Base-by-base conservation (phyloP, 2,329 filamentous ascomycete genomes). In the Pseudogymnoascus sp. region DNA sequence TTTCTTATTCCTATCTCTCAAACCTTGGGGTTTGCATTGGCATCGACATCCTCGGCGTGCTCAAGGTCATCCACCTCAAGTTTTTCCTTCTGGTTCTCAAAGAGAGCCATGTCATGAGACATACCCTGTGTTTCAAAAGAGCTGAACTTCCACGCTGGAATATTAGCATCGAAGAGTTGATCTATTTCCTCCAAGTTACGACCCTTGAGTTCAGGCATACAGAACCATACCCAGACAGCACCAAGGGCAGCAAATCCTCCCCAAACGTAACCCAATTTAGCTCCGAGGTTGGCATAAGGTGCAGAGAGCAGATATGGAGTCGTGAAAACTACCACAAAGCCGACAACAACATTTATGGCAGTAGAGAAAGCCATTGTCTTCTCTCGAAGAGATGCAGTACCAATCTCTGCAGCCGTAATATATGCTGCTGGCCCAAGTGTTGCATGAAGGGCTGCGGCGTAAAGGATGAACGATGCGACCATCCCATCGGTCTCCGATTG, bases 91-190 rank as follows among this genome's bases (percentile, higher is more conserved):
- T 21, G 40, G 18, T 44, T 18, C 16, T 44, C 40, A 10, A 44
- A 44, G 16, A 21, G 40, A 21, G 40, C 16, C 40, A 44, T 44
- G 18, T 21, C 40, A 12, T 44, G 40, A 4, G 40, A 44, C 18
- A 44, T 12, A 21, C 40, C 40, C 40, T 44, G 16, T 18, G 62
- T 62, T 10, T 63, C 8, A 28, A 38, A 63, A 16, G 25, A 37
- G 36, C 23, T 38, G 16, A 61, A 59, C 37, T 37, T 65, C 23
- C 65, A 21, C 16, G 36, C 23, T 2, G 63, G 61, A 21, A 63
- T 50, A 12, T 25, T 21, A 6, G 38, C 73, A 21, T 69, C 67
- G 65, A 77, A 77, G 4, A 77, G 60, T 25, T 66, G 62, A 59
- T 69, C 63, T 42, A 69, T 65, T 23, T 68, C 67, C 56, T 69